These are phyloP conservation scores for Xylaria palmicola DNA, from an alignment of 495 filamentous ascomycete genomes.

Conservation along the genomic window DNA sequence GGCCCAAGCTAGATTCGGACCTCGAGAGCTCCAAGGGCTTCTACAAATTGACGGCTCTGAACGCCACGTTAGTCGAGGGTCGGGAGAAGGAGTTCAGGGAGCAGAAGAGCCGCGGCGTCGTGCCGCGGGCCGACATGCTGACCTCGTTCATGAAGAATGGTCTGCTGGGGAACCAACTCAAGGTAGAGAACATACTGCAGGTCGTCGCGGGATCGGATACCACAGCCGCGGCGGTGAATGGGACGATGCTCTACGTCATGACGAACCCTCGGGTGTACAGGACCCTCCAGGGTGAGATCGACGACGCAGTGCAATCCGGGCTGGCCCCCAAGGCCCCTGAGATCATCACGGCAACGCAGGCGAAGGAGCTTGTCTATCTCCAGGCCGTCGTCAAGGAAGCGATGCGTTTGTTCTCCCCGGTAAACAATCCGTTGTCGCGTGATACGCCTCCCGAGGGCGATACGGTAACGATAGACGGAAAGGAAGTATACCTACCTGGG, in stretches of 20 bases:
- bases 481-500: no score
- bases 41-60: slow-evolving; percentile 48
- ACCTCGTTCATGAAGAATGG: slow-evolving; percentile 43
- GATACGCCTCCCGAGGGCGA: slow-evolving; percentile 44
- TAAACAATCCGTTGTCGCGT: slow-evolving; percentile 31
- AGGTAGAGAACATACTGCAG: slow-evolving; percentile 33
- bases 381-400: slow-evolving; percentile 44
- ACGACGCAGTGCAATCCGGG: slow-evolving; percentile 28
- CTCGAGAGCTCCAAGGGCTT: slow-evolving; percentile 44
- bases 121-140: slow-evolving; percentile 35
- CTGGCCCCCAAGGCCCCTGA: slow-evolving; percentile 17
- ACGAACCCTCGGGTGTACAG: slow-evolving; percentile 45
- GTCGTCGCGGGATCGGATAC: slow-evolving; percentile 54
- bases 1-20: slow-evolving; percentile 17
- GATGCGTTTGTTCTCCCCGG: slow-evolving; percentile 36
- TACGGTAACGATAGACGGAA: slow-evolving; percentile 14
- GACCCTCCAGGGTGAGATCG: slow-evolving; percentile 56
- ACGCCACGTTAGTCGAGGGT: slow-evolving; percentile 25
- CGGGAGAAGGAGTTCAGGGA: slow-evolving; percentile 20
- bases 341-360: slow-evolving; percentile 38
- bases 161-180: slow-evolving; percentile 30
- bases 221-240: slow-evolving; percentile 55
- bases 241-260: slow-evolving; percentile 52
- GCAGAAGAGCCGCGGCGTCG: not conserved
- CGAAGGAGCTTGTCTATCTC: slow-evolving; percentile 40